Evolutionary conservation across 805 yeast genomes (phyloP).

Genomic region (Saturnispora zaruensis): DNA sequence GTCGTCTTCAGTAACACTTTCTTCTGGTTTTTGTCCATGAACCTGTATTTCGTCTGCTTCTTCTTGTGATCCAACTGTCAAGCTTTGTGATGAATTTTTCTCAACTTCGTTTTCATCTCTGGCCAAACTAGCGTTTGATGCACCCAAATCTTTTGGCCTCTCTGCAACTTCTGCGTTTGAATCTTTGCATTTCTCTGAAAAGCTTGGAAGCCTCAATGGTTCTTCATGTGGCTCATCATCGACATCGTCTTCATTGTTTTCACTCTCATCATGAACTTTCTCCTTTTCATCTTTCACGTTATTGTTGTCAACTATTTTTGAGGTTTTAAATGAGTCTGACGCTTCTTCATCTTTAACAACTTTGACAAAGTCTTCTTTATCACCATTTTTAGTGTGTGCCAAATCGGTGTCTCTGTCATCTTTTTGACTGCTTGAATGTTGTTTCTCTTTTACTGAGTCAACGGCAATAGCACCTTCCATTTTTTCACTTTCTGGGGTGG

Average conservation of each 20-base stretch:
- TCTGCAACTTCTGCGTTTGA: neutral
- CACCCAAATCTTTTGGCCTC: neutral
- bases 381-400: neutral
- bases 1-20: slow-evolving; percentile 5
- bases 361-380: neutral
- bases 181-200: neutral
- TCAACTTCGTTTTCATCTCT: neutral
- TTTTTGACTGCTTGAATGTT: too few species aligned
- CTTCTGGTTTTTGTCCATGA: neutral
- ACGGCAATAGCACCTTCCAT: neutral
- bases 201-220: neutral
- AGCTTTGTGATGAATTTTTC: neutral
- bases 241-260: neutral
- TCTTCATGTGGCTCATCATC: neutral
- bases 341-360: neutral
- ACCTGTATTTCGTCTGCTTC: slow-evolving; percentile 4
- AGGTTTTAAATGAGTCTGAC: neutral
- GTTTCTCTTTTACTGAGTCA: neutral
- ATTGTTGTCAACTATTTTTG: neutral
- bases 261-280: neutral
- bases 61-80: neutral
- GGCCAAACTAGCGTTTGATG: neutral
- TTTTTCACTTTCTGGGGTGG: neutral
- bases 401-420: neutral
- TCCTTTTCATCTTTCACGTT: neutral